Base-by-base conservation (phyloP, 805 yeast genomes). In the Grigorovia yakushimaensis region DNA sequence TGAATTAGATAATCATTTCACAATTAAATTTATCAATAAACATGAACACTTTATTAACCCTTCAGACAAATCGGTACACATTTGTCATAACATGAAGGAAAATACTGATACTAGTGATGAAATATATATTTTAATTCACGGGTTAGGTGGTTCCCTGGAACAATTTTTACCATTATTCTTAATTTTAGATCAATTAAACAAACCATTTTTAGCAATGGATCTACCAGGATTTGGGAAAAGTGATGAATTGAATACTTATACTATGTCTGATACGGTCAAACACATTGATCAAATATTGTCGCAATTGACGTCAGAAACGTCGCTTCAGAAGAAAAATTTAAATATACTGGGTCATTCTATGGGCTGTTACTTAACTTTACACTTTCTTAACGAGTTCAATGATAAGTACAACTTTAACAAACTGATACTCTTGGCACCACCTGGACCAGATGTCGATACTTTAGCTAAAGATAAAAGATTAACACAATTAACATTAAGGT, bases 111-210 rank as follows among this genome's bases (percentile, higher is more conserved):
- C 19, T 21, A 30, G 33, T 6, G 20, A 39, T 24, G 45, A 43
- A 1, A 30, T 94, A 0, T 67, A 81, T 2, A 63, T 87, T 2
- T 77, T 88, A 48, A 59, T 89, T 18, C 97, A 88, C 67, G 98
- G 98, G 0, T 64, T 91, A 19, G 98, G 97, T 1, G 98, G 98
- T 2, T 91, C 82, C 55, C 69, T 85, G 60, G 78, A 87, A 20
- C 96, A 88, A 61, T 89, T 89, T 61, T 93, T 85, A 57, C 80
- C 82, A 1, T 66, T 86, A 37, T 65, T 86, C 60, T 47, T 60
- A 7, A 81, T 79, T 23, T 69, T 78, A 45, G 76, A 85, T 53
- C 68, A 82, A 33, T 79, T 77, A 53, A 75, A 80, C 51, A 75
- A 79, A 50, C 82, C 78, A 47, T 74, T 88, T 18, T 58, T 84